A percentile compares a stretch with the other conserved stretches of the same genome.
phyloP scores from a whole-genome alignment of 345 rosid species.

The Eucalyptus pauciflora region DNA sequence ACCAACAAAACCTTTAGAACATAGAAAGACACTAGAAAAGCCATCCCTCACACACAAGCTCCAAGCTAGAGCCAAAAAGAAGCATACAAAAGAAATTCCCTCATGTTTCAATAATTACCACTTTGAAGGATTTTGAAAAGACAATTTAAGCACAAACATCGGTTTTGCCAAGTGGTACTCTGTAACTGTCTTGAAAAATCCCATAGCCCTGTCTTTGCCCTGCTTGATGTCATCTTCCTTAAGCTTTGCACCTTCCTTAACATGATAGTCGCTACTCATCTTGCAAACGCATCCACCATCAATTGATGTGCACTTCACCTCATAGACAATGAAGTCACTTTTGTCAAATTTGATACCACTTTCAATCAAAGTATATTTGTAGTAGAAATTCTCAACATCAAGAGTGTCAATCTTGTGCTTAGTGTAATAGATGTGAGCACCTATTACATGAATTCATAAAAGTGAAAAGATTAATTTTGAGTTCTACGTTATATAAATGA shows the following conservation, averaged over 20 bases:
- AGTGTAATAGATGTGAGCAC: background rate
- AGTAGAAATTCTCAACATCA: conserved; percentile 2
- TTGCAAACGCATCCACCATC: conserved; percentile 13
- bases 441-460: background rate
- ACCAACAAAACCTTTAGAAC: background rate
- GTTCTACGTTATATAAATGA: accelerated
- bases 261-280: conserved; percentile 5
- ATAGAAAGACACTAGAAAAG: background rate
- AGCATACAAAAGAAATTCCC: no score
- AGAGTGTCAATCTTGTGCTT: conserved; percentile 21
- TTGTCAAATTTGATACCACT: conserved; percentile 9
- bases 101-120: background rate
- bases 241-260: background rate
- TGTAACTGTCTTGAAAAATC: conserved; percentile 12
- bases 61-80: no score
- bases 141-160: background rate
- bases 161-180: conserved; percentile 15
- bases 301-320: conserved; percentile 5
- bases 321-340: conserved; percentile 4
- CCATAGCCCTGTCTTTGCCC: background rate
- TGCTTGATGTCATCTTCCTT: background rate
- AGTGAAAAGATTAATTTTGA: no score
- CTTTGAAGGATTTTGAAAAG: background rate
- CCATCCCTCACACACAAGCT: background rate
- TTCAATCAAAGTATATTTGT: conserved; percentile 18